Base-by-base conservation (phyloP, 495 filamentous ascomycete genomes). In the Tuber melanosporum region DNA sequence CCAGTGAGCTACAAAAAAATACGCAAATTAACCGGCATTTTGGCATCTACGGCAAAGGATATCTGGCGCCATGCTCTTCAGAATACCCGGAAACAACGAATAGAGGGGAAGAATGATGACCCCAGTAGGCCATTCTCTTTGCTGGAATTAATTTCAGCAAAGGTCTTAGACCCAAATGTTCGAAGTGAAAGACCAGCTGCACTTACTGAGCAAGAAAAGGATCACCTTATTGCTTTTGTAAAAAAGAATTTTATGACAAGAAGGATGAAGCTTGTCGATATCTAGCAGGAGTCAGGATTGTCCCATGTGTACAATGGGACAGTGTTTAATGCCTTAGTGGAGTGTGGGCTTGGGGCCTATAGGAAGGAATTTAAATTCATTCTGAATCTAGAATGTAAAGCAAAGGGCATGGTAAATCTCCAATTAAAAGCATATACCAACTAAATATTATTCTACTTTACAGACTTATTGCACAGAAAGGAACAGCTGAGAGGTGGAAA, bases 281-380 rank as follows among this genome's bases (percentile, higher is more conserved):
- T 73, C 15, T n/a, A 17, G 19, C 42, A 15, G 43, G 72, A 73
- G 8, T 17, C 42, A 39, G 72, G n/a, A 17, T n/a, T 73, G 20
- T 52, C 72, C 6, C 42, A 73, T 46, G 72, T 73, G 15, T 73
- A 19, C 36, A 32, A 52, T 3, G 36, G 41, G 43, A 73, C 5
- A 22, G 72, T 73, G 7, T 45, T 36, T 49, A 45, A 46, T 52
- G 42, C 42, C 8, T 46, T n/a, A 5, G 10, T 36, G 0, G 19
- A 52, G 72, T 32, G 2, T 73, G 72, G 72, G 19, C 36, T 73
- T 7, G 49, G 49, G 22, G 72, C 72, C 17, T n/a, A n/a, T n/a
- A n/a, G n/a, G n/a, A n/a, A n/a, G n/a, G n/a, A n/a, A n/a, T n/a
- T n/a, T n/a, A n/a, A 52, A 73, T 12, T 6, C 15, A 73, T 73